Conservation (phyloP, 78 protist species). For the Isochrysis galbana region DNA sequence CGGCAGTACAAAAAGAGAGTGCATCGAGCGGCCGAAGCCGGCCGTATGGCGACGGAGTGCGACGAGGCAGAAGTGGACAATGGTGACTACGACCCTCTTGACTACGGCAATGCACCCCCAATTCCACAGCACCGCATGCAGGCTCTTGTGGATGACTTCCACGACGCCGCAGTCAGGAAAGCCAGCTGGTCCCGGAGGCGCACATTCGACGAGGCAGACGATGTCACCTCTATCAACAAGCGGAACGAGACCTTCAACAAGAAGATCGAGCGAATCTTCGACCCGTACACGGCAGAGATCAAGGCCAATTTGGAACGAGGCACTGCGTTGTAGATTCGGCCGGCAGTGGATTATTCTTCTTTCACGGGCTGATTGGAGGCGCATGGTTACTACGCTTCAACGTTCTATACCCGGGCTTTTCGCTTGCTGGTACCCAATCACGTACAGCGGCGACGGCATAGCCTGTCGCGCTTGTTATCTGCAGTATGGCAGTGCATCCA, state of each 20-base stretch:
- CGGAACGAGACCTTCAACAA: slow-evolving; percentile 52
- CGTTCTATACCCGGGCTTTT: no score
- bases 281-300: slow-evolving; percentile 31
- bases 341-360: no score
- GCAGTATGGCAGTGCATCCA: no score
- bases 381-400: no score
- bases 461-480: no score
- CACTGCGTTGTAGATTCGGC: slow-evolving; percentile 58
- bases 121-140: background rate
- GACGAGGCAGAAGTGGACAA: background rate
- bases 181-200: slow-evolving; percentile 41
- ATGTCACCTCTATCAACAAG: slow-evolving; percentile 56
- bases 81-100: slow-evolving; percentile 21
- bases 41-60: background rate
- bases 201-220: slow-evolving; percentile 13
- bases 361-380: no score
- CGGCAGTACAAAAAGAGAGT: background rate
- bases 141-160: slow-evolving; percentile 8
- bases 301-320: slow-evolving; percentile 55
- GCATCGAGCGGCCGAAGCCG: background rate
- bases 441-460: no score
- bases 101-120: background rate
- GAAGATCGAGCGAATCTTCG: slow-evolving; percentile 58
- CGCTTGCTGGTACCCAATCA: no score
- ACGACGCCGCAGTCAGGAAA: background rate